A percentile compares a stretch with the other conserved stretches of the same genome.
These are phyloP conservation scores for Fragilaria radians DNA, from an alignment of 108 stramenopile species.

Conservation along the genomic window DNA sequence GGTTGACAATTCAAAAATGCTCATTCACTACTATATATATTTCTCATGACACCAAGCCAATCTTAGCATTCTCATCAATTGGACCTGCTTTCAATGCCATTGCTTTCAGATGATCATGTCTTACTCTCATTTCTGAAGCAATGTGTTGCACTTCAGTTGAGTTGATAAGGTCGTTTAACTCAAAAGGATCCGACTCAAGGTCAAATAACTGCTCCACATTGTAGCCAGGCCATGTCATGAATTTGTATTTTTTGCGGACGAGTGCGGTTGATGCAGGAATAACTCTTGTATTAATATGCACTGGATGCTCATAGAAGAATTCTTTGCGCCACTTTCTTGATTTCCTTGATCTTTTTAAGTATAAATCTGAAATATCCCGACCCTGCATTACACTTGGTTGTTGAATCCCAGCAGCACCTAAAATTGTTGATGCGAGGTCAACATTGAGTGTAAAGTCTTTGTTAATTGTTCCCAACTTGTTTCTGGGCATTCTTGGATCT, in stretches of 20 bases:
- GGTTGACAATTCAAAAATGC: too few species aligned
- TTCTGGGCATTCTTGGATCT: constrained; percentile 70
- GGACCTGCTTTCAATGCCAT: background rate
- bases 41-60: too few species aligned
- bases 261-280: constrained; percentile 76
- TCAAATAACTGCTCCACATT: constrained; percentile 76
- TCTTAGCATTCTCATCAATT: background rate
- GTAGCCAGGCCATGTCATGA: constrained; percentile 78
- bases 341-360: constrained; percentile 23
- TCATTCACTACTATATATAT: too few species aligned
- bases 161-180: constrained; percentile 61
- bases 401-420: constrained; percentile 50
- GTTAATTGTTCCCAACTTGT: constrained; percentile 39
- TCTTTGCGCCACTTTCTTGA: constrained; percentile 31
- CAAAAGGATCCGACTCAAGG: constrained; percentile 60
- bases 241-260: constrained; percentile 68
- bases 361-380: constrained; percentile 67
- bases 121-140: background rate
- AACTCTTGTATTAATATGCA: background rate
- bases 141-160: background rate
- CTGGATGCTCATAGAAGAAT: constrained; percentile 50
- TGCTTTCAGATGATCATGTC: background rate
- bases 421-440: constrained; percentile 73
- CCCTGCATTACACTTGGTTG: constrained; percentile 63
- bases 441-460: constrained; percentile 71